Base-by-base conservation (phyloP, 2,329 filamentous ascomycete species). In the Colletotrichum lini region DNA sequence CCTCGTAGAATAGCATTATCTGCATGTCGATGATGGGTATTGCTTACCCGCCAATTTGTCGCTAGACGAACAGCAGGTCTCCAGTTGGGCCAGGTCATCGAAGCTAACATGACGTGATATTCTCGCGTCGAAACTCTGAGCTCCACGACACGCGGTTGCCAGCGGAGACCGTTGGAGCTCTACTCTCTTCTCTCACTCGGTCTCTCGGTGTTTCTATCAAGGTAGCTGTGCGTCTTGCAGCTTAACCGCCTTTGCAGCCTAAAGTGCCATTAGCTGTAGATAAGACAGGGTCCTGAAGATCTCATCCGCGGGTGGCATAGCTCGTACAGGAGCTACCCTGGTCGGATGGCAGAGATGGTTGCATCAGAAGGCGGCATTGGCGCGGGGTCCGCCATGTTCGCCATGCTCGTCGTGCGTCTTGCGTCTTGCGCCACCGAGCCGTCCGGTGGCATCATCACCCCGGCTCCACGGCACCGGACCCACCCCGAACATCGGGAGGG, bases 81-180 rank as follows among this genome's bases (percentile, higher is more conserved):
- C 65, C 47, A n/a, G 47, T 49, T 49, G 53, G 23, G 40, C 16
- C 40, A 70, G 57, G 44, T 73, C 72, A 63, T 73, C 30, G 47
- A 38, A 50, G 57, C 72, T 73, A 73, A 73, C 62, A 73, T 73
- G 70, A 59, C 72, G 72, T 72, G 65, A 73, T 66, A 7, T 3
- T 50, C 61, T 72, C 66, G 59, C 13, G 12, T 38, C 16, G 12
- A 59, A 72, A 64, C 52, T 49, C 61, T 53, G 52, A 40, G 47
- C 40, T 59, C 44, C 45, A 63, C 56, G 10, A 23, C 52, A 47
- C 13, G 45, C 45, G 45, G n/a, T 61, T n/a, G n/a, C 18, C 30
- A 18, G 50, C 35, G 50, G 64, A 38, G n/a, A 44, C 44, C 26
- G 45, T 35, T 54, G 52, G 18, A 26, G 26, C 15, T 56, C 5